These are phyloP conservation scores for Scutellaria galericulata DNA, from an alignment of 257 asterid species.

Conservation along the genomic window DNA sequence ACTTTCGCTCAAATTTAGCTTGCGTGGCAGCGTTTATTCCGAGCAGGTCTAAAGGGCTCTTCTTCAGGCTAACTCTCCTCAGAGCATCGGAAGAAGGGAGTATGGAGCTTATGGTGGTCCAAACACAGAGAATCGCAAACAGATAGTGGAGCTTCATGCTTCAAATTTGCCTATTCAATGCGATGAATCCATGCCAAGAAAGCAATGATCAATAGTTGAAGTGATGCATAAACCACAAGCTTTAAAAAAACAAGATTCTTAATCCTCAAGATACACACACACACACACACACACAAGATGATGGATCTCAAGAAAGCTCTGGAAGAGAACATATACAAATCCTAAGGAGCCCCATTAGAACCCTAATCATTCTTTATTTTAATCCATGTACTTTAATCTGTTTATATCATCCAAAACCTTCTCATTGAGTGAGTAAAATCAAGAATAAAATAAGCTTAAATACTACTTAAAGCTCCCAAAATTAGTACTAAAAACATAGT, in stretches of 20 bases:
- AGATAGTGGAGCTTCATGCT: constrained; percentile 61
- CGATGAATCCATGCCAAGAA: neutral
- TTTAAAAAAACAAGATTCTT: neutral
- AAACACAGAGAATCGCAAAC: constrained; percentile 49
- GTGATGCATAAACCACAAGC: neutral
- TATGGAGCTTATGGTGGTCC: constrained; percentile 54
- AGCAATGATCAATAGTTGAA: constrained; percentile 6
- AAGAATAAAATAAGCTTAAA: neutral
- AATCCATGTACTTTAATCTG: neutral
- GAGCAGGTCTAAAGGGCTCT: constrained; percentile 55
- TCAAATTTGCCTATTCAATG: constrained; percentile 46
- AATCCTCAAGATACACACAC: neutral
- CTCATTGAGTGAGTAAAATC: neutral
- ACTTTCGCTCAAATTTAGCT: constrained; percentile 49
- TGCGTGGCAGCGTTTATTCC: constrained; percentile 60
- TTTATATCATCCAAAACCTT: neutral
- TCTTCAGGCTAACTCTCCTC: constrained; percentile 67
- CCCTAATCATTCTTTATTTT: neutral
- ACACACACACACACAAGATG: neutral
- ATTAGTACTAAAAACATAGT: neutral
- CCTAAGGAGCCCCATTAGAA: neutral
- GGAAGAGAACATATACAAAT: neutral
- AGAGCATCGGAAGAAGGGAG: constrained; percentile 69
- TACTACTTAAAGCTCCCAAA: neutral
- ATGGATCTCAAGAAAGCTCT: neutral